Evolutionary conservation across 1,139 yeast genomes (phyloP), one percentile per base, ranked within the genome.

Genomic region (Suhomyces yuchorum): DNA sequence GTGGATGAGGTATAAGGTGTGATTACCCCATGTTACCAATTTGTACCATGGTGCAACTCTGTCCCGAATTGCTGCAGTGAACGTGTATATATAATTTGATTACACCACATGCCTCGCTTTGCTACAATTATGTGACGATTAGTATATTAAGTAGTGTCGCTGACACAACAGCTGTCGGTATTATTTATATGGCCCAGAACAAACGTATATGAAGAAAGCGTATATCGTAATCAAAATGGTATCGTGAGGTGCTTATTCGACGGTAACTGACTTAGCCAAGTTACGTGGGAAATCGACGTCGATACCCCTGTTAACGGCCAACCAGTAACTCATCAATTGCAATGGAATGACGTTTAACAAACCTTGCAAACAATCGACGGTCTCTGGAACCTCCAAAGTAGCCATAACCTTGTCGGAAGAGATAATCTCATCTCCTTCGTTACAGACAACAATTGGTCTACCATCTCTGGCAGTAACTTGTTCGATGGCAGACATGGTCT

Each of bases 241-340:
- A 38, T 43, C 44, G 37, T 44, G 38, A 23, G 20, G 15, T 30
- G 44, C 41, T 54, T 78, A 87, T 75, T 86, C 98, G 55, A 95
- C 99, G 46, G 99, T 95, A 51, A 95, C 99, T 41, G 96, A 86
- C 78, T 95, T 95, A 56, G 99, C 99, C 75, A 95, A 81, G 75
- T 95, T 95, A 74, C 99, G 86, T 59, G 99, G 99, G 83, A 93
- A 93, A 70, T 95, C 99, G 50, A 95, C 99, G 67, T 95, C 96
- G 61, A 89, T 87, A 38, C 98, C 98, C 67, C 93, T 87, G 72
- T 87, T 85, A 49, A 90, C 93, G 44, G 99, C 98, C 64, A 95
- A 80, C 95, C 97, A 92, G 77, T 95, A 95, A 66, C 97, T 87
- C 84, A 92, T 92, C 67, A 95, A 80, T 73, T 95, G 99, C 65